phyloP scores from a whole-genome alignment of 306 rosid genomes.

The Citrullus colocynthis region DNA sequence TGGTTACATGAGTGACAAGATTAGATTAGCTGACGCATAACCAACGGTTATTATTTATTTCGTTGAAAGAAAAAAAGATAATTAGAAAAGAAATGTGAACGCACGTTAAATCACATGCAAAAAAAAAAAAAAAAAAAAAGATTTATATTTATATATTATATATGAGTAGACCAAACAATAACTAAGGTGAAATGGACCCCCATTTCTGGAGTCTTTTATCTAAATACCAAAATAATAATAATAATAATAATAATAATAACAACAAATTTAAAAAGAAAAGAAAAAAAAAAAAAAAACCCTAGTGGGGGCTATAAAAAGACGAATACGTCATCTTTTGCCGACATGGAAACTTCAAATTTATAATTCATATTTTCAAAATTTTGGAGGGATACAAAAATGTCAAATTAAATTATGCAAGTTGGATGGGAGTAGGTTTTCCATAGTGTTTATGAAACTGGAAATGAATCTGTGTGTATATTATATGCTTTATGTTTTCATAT shows the following conservation, averaged over 20 bases:
- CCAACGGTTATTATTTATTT: neutral
- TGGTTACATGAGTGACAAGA: neutral
- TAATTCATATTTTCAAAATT: neutral
- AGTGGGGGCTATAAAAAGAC: conserved; percentile 3
- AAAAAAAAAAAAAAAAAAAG: neutral
- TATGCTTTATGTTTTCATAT: no score
- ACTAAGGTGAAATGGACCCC: neutral
- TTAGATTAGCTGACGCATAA: neutral
- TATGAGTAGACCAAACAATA: neutral
- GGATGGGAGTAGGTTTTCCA: neutral
- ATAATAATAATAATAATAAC: no score
- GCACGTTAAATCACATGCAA: conserved; percentile 5
- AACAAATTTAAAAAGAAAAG: no score
- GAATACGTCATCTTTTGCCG: conserved; percentile 7
- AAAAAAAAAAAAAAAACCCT: neutral
- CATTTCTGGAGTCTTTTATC: neutral
- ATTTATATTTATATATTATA: neutral
- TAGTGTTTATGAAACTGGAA: no score
- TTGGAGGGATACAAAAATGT: neutral
- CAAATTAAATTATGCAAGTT: neutral
- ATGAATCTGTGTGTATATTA: no score
- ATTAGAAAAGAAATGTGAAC: neutral
- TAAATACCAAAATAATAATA: neutral
- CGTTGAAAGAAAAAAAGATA: neutral
- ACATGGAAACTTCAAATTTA: neutral